These are phyloP conservation scores for Fragaria iinumae DNA, from an alignment of 306 rosid species.

Conservation along the genomic window DNA sequence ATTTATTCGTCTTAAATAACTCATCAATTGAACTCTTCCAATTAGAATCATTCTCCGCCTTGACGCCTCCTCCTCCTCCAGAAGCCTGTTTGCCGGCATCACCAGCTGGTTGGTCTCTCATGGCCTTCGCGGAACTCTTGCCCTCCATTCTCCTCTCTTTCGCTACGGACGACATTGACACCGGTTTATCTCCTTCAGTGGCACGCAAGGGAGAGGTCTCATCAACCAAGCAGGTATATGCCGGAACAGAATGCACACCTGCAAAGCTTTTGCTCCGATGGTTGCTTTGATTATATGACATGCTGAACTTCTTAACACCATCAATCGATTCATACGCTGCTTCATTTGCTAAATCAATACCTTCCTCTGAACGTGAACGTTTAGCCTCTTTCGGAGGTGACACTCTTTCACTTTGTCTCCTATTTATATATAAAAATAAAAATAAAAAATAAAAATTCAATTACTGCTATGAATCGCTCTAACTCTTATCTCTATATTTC, in stretches of 20 bases:
- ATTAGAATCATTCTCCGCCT: slow-evolving; percentile 34
- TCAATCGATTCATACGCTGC: slow-evolving; percentile 33
- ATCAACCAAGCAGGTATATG: slow-evolving; percentile 58
- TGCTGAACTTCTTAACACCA: slow-evolving; percentile 49
- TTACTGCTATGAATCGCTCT: neutral
- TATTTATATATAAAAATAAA: slow-evolving; percentile 22
- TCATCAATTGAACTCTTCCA: slow-evolving; percentile 34
- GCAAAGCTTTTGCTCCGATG: slow-evolving; percentile 52
- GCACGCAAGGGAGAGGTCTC: slow-evolving; percentile 46
- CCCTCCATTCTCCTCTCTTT: slow-evolving; percentile 26
- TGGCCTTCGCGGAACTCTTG: slow-evolving; percentile 21
- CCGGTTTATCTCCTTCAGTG: neutral
- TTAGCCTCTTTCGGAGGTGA: slow-evolving; percentile 31
- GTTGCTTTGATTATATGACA: slow-evolving; percentile 68
- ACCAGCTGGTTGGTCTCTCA: slow-evolving; percentile 34
- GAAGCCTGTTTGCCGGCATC: slow-evolving; percentile 38
- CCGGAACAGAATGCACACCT: slow-evolving; percentile 60
- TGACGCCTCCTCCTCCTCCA: slow-evolving; percentile 28
- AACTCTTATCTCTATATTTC: neutral
- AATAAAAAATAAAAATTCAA: neutral
- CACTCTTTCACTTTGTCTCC: slow-evolving; percentile 48
- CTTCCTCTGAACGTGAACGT: slow-evolving; percentile 34
- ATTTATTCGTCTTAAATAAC: slow-evolving; percentile 38
- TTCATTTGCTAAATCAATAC: slow-evolving; percentile 29
- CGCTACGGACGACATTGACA: neutral